Evolutionary conservation across 1,284 basidiomycete genomes (phyloP).

Genomic region (Ganoderma lucidum): DNA sequence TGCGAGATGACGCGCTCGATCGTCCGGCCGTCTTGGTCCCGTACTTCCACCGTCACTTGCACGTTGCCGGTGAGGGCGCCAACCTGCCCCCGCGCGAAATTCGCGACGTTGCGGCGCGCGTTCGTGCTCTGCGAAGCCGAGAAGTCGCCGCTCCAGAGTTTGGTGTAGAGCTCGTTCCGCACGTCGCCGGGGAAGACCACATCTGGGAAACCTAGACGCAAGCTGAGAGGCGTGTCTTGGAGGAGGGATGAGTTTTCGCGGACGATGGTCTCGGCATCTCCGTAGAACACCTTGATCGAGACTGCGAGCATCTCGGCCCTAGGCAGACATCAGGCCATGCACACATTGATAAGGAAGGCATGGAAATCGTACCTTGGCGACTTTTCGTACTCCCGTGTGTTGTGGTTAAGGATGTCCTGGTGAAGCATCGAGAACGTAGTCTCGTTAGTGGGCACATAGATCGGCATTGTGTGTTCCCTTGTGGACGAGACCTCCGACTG

Average conservation of each 20-base stretch:
- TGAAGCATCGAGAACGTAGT: conserved; percentile 92
- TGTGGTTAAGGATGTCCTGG: conserved; percentile 90
- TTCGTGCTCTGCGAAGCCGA: conserved; percentile 56
- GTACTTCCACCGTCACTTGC: conserved; percentile 92
- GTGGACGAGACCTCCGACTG: conserved; percentile 66
- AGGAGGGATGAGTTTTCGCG: conserved; percentile 90
- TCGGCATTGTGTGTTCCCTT: conserved; percentile 88
- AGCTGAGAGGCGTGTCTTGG: conserved; percentile 82
- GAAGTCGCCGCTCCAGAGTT: conserved; percentile 92
- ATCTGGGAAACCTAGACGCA: conserved; percentile 95
- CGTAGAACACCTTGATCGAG: conserved; percentile 91
- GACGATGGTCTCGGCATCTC: conserved; percentile 78
- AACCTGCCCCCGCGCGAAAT: conserved; percentile 64
- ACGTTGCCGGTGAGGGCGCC: conserved; percentile 73
- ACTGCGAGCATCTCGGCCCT: conserved; percentile 89
- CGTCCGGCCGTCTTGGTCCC: conserved; percentile 75
- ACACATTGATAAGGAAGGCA: background rate
- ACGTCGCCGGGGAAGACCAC: conserved; percentile 93
- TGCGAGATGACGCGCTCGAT: conserved; percentile 82
- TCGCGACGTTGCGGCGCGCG: conserved; percentile 68
- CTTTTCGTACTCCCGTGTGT: conserved; percentile 85
- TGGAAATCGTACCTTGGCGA: conserved; percentile 68
- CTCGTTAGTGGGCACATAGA: conserved; percentile 88
- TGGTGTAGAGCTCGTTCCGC: conserved; percentile 96
- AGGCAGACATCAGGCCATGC: conserved; percentile 9